Evolutionary conservation across 495 filamentous ascomycete genomes (phyloP).

Genomic region (Tetracladium marchalianum): DNA sequence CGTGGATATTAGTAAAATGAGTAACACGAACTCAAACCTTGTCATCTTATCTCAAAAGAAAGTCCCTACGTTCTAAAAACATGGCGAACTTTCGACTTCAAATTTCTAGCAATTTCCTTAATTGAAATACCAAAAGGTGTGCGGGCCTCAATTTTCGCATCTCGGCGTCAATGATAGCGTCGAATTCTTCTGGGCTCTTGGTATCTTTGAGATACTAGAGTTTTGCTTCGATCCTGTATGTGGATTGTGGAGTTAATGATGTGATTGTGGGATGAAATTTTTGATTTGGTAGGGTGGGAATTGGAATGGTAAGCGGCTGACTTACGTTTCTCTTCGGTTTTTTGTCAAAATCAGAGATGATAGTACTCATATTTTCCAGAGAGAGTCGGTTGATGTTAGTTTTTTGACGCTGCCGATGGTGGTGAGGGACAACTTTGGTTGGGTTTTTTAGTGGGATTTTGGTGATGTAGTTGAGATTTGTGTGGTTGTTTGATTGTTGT

Average conservation of each 20-base stretch:
- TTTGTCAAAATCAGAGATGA: too few species aligned
- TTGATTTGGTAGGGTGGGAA: too few species aligned
- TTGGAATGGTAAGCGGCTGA: neutral
- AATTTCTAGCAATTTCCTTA: neutral
- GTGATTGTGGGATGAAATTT: too few species aligned
- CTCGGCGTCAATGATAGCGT: constrained; percentile 2
- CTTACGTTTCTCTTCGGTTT: neutral
- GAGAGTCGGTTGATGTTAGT: constrained; percentile 2
- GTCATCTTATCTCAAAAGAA: too few species aligned
- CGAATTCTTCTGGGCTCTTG: constrained; percentile 2
- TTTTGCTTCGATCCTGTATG: constrained; percentile 1
- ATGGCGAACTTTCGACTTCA: too few species aligned
- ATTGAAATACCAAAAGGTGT: neutral
- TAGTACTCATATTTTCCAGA: too few species aligned
- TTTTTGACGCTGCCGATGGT: constrained; percentile 4
- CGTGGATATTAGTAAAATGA: too few species aligned
- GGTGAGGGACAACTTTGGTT: neutral
- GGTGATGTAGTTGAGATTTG: neutral
- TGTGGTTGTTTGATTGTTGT: neutral
- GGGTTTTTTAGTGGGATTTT: neutral
- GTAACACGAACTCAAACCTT: too few species aligned
- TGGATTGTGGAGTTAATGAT: too few species aligned
- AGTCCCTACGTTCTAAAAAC: too few species aligned
- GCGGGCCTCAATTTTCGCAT: neutral
- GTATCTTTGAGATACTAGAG: constrained; percentile 6